Evolutionary conservation across 2,329 filamentous ascomycete species (phyloP), one percentile per base, ranked within the genome.

Genomic region (Aspergillus nomiae): DNA sequence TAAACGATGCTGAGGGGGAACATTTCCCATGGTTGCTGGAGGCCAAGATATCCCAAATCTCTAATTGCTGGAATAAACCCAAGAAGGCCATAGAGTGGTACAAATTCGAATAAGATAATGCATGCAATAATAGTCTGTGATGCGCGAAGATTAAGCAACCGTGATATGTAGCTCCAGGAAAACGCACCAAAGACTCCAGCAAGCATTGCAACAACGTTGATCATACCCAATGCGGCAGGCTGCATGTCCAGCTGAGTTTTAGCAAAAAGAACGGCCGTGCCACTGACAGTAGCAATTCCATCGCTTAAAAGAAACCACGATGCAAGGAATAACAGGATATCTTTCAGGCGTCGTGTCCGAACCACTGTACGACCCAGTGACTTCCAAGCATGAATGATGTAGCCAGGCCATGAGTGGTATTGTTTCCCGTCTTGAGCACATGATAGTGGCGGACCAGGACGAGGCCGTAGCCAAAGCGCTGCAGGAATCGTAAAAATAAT

Each of bases 1-100:
- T 97, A 98, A 14, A 98, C 87, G 3, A 91, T 91, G 0, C 92
- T 94, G 1, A 99, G 80, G 0, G 92, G 92, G 71, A 95, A 98
- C 92, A 99, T 97, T 71, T 99, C 95, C 92, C 93, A 97, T 3
- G 92, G 90, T 74, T 95, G 89, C 77, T 97, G 93, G n/a, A 99
- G 84, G 1, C 95, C 95, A 46, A 93, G 80, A 6, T 92, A 88
- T 0, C 92, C 94, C 77, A 90, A 87, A 9, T 83, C 81, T 70
- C 88, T 86, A 54, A 99, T 85, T 8, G 92, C 87, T 0, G 94
- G 92, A 19, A 98, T 84, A 73, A 95, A 97, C 1, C 94, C 94
- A 21, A 96, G 80, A 14, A 99, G 83, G 0, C 94, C 94, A 72
- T 99, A 99, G 1, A 98, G 73, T 0, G 95, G 95, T 57, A 99